Evolutionary conservation across 805 yeast genomes (phyloP), one percentile per base, ranked within the genome.

Genomic region (Barnettozyma populi): DNA sequence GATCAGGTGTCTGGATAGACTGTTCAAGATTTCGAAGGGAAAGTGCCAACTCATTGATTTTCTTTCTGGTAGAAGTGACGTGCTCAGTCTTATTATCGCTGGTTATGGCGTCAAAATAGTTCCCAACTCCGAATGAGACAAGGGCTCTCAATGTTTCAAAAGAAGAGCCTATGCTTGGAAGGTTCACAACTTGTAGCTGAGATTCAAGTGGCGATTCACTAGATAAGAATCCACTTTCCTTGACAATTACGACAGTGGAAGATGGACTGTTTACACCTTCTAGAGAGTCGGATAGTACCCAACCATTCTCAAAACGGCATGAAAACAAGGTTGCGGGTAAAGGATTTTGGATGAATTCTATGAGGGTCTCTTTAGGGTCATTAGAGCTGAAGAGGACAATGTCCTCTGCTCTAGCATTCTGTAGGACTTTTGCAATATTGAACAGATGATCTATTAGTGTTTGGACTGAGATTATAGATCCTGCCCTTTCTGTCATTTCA

Each of bases 21-120:
- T 82, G 84, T 52, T 84, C 84, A 14, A 87, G 65, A 57, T 84
- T 82, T 49, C 79, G 81, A 11, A 90, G 66, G 0, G 92, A 80
- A 16, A 78, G 59, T 1, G 86, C 78, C 20, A 90, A 67, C 49
- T 88, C 96, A 32, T 76, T 74, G 46, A 89, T 73, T 57, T 80
- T 84, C 61, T 76, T 80, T 53, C 80, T 79, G 0, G 89, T 74
- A 3, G 68, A 59, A 3, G 68, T 62, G 7, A 80, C 65, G 0
- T 71, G 62, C 1, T 67, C 74, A 4, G 66, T 55, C 18, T 52
- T 53, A 49, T 52, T 45, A 41, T 55, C 46, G 27, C 56, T 47
- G 19, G 68, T 54, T 43, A 76, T 61, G 8, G 76, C 70, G 39
- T 86, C 87, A 58, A 90, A 84, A 53, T 82, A 79, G 0, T 94